Evolutionary conservation across 2,329 filamentous ascomycete species (phyloP), one percentile per base, ranked within the genome.

Genomic region (Penicillium expansum): DNA sequence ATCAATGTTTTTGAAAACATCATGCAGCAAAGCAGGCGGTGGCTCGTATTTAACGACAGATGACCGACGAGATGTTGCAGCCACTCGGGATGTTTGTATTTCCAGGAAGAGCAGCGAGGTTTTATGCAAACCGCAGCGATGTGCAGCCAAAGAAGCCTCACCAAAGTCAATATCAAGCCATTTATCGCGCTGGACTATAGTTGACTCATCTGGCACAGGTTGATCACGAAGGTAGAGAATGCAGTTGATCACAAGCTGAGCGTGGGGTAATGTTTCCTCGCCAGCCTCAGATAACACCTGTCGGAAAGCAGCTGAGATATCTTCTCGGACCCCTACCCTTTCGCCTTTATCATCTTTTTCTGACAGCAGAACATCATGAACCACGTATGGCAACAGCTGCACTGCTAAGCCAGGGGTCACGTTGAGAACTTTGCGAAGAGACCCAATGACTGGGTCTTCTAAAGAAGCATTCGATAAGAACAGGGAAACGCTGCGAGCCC

Each of bases 181-280:
- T 49, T 84, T 81, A 48, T 87, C 80, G 55, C 94, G 85, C 64
- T 96, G 90, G 8, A 87, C 87, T 62, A 90, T 88, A 0, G 91
- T 96, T 0, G 78, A 77, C 71, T 99, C 94, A 13, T 85, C 83
- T 0, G 90, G 89, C 14, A 88, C 76, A 29, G 83, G 81, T 68
- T 95, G 92, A 4, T 88, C 91, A 37, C 92, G 86, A n/a, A 99
- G 81, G 69, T 97, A 99, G 3, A 99, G 77, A 30, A 99, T 80
- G 4, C 87, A 84, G 61, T 91, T 88, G 38, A 97, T 82, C 1
- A 96, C 77, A 35, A 94, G 81, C 58, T 86, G 86, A 49, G 89
- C 76, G 65, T 91, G 91, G 6, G 86, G 81, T 55, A 82, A 82
- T 1, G 77, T 83, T 55, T 64, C 56, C 29, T 70, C 66, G 18